Percentiles rank a stretch among this genome's conserved stretches.
These are phyloP conservation scores for Massarina eburnea DNA, from an alignment of 2,329 filamentous ascomycete genomes.

Conservation along the genomic window DNA sequence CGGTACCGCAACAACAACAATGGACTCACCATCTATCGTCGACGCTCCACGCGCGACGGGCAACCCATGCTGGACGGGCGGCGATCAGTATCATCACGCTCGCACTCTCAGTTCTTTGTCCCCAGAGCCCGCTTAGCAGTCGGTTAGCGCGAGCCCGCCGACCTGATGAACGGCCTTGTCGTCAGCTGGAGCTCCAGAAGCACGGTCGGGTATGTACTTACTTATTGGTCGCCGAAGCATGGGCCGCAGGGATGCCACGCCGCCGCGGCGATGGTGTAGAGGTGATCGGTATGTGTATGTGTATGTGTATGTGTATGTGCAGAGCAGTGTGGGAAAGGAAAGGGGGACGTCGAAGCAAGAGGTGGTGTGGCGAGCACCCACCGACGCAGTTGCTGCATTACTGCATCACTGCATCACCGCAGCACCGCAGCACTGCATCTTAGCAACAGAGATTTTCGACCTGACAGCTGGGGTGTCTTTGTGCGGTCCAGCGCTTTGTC, in stretches of 20 bases:
- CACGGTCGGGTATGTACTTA: conserved; percentile 18
- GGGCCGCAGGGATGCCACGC: conserved; percentile 19
- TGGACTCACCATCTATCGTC: no score
- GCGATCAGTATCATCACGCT: no score
- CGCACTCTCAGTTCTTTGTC: neutral
- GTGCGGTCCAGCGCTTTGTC: conserved; percentile 28
- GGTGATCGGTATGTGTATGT: no score
- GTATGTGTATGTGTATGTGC: neutral
- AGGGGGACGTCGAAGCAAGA: no score
- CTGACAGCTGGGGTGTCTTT: neutral
- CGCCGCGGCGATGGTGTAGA: neutral
- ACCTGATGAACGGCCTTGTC: conserved; percentile 25
- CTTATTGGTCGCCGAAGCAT: conserved; percentile 32
- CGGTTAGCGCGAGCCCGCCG: conserved; percentile 21
- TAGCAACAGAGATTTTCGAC: no score
- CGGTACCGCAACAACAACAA: conserved; percentile 23
- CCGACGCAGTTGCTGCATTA: no score
- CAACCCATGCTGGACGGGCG: conserved; percentile 2
- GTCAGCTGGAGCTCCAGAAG: conserved; percentile 29
- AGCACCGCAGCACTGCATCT: no score
- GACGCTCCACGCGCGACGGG: no score
- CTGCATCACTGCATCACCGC: no score
- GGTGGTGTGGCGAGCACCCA: no score
- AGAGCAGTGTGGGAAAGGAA: no score
- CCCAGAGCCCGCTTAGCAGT: neutral